Conservation (phyloP, 202 grass and related monocot genomes). For the Dendrocalamus latiflorus region DNA sequence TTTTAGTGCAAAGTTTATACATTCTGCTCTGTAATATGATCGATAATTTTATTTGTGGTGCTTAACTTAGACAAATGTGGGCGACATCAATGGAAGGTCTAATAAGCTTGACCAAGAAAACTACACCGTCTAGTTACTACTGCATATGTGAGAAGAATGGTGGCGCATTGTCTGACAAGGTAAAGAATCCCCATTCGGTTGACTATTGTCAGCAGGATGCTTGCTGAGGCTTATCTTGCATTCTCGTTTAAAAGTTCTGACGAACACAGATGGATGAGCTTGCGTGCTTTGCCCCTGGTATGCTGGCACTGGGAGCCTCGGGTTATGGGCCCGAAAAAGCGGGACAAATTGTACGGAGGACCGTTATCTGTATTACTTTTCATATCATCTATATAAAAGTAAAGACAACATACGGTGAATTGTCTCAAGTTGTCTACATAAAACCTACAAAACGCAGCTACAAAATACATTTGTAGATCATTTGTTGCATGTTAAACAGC, state of each 20-base stretch:
- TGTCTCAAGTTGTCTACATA: too few species aligned
- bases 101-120: constrained; percentile 76
- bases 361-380: too few species aligned
- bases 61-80: constrained; percentile 87
- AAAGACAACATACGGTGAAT: too few species aligned
- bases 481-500: too few species aligned
- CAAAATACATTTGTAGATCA: too few species aligned
- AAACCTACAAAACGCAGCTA: too few species aligned
- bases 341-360: too few species aligned
- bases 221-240: constrained; percentile 1
- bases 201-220: constrained; percentile 9
- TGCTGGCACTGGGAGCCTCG: too few species aligned
- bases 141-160: constrained; percentile 98
- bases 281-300: constrained; percentile 97
- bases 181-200: constrained; percentile 24
- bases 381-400: too few species aligned
- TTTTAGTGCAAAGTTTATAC: neutral
- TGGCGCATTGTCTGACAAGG: constrained; percentile 78
- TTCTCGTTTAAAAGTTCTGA: constrained; percentile 16
- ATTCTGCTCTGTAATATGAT: neutral
- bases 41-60: constrained; percentile 10
- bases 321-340: too few species aligned
- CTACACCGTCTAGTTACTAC: constrained; percentile 76
- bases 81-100: constrained; percentile 99
- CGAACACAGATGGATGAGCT: constrained; percentile 93